These are phyloP conservation scores for Posidonia australis DNA, from an alignment of 106 monocot species.

Conservation along the genomic window DNA sequence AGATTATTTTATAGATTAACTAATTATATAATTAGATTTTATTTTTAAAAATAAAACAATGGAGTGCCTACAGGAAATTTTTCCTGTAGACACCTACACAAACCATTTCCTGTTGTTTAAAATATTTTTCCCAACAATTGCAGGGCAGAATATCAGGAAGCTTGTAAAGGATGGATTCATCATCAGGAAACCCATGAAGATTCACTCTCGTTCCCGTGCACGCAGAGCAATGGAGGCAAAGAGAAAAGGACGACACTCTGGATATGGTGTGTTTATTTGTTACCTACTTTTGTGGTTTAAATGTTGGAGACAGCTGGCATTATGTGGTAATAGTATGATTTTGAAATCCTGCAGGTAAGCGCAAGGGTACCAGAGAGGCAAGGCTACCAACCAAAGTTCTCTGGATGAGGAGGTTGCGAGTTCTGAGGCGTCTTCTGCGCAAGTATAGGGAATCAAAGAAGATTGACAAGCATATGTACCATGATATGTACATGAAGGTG, in stretches of 20 bases:
- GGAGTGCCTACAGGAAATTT: too few relatives aligned
- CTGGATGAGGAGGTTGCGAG: slow-evolving; percentile 25
- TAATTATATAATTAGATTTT: too few relatives aligned
- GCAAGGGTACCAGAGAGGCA: slow-evolving; percentile 26
- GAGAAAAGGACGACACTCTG: slow-evolving; percentile 23
- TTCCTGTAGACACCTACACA: too few relatives aligned
- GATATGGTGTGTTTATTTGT: slow-evolving; percentile 9
- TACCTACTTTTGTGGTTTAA: background rate
- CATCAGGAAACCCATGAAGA: slow-evolving; percentile 24
- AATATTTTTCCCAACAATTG: too few relatives aligned
- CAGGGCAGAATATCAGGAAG: slow-evolving; percentile 23
- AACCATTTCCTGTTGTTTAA: too few relatives aligned
- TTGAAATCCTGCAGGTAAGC: slow-evolving; percentile 6
- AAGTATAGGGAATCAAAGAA: slow-evolving; percentile 25
- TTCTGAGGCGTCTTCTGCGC: slow-evolving; percentile 17
- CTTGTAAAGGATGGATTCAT: slow-evolving; percentile 27
- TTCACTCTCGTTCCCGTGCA: slow-evolving; percentile 25
- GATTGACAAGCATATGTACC: slow-evolving; percentile 27
- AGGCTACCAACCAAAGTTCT: slow-evolving; percentile 20
- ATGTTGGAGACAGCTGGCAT: background rate
- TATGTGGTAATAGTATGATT: background rate
- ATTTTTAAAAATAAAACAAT: too few relatives aligned
- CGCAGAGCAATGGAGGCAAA: slow-evolving; percentile 23
- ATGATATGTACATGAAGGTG: slow-evolving; percentile 27
- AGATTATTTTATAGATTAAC: too few relatives aligned